Evolutionary conservation across 768 basidiomycete species (phyloP).

Genomic region (Tricholoma bakamatsutake): DNA sequence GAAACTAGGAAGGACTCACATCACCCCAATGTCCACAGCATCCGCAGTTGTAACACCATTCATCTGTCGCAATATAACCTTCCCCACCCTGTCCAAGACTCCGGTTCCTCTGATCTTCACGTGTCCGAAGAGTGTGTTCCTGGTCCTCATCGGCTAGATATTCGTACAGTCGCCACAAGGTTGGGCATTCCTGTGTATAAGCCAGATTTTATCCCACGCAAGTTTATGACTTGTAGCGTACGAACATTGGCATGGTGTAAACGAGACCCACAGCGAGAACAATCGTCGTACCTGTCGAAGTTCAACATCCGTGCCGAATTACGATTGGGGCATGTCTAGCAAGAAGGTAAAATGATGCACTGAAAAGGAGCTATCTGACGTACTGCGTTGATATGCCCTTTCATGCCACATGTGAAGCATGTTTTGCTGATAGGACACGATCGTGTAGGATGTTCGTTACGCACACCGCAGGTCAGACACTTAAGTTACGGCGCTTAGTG

Average conservation of each 20-base stretch:
- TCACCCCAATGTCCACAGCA: conserved; percentile 71
- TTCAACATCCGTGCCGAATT: conserved; percentile 20
- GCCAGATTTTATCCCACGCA: neutral
- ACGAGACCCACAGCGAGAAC: conserved; percentile 65
- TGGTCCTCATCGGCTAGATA: conserved; percentile 58
- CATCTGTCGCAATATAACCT: conserved; percentile 66
- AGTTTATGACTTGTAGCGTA: conserved; percentile 2
- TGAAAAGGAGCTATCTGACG: conserved; percentile 12
- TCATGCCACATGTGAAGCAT: conserved; percentile 79
- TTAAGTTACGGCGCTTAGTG: conserved; percentile 20
- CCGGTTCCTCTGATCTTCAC: conserved; percentile 45
- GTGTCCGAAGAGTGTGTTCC: conserved; percentile 32
- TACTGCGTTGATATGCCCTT: conserved; percentile 72
- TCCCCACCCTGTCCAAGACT: conserved; percentile 68
- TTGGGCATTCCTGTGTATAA: conserved; percentile 66
- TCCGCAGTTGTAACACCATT: conserved; percentile 84
- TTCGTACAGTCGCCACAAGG: conserved; percentile 74
- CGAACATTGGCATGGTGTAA: conserved; percentile 60
- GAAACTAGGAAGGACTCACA: conserved; percentile 35
- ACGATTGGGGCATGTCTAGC: conserved; percentile 70
- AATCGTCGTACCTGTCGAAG: conserved; percentile 37
- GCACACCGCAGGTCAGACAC: conserved; percentile 79
- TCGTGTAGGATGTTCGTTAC: conserved; percentile 72
- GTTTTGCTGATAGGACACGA: conserved; percentile 78
- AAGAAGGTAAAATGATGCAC: neutral